Conservation (phyloP, 148 eudicot genomes). For the Amaranthus cruentus region DNA sequence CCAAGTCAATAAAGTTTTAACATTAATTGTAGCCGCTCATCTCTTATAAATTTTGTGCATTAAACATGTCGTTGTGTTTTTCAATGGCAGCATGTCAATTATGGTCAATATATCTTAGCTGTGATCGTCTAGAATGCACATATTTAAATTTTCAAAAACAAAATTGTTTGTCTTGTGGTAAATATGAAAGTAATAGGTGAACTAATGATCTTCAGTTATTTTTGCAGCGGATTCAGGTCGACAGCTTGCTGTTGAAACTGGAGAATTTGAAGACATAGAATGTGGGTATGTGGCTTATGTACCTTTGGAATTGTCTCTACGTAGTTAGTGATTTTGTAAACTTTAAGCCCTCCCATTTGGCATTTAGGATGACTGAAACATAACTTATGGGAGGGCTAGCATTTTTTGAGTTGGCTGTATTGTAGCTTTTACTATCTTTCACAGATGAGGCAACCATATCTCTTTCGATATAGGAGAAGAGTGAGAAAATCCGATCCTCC, state of each 20-base stretch:
- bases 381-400: background rate
- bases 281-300: slow-evolving; percentile 68
- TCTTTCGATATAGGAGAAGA: background rate
- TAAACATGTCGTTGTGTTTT: background rate
- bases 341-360: background rate
- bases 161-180: background rate
- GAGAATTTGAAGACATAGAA: slow-evolving; percentile 65
- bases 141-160: background rate
- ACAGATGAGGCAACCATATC: background rate
- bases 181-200: background rate
- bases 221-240: slow-evolving; percentile 43
- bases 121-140: background rate
- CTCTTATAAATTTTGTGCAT: background rate
- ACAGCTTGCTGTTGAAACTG: slow-evolving; percentile 73
- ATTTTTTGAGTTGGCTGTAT: background rate
- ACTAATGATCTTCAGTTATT: slow-evolving; percentile 1
- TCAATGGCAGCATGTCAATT: background rate
- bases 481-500: background rate
- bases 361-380: background rate
- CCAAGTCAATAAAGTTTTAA: background rate
- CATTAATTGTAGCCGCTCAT: background rate
- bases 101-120: background rate
- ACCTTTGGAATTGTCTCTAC: background rate
- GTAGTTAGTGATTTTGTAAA: background rate
- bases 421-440: background rate